Percentiles rank a stretch among this genome's conserved stretches.
These are phyloP conservation scores for Fusarium clavum DNA, from an alignment of 2,329 filamentous ascomycete genomes.

Conservation along the genomic window DNA sequence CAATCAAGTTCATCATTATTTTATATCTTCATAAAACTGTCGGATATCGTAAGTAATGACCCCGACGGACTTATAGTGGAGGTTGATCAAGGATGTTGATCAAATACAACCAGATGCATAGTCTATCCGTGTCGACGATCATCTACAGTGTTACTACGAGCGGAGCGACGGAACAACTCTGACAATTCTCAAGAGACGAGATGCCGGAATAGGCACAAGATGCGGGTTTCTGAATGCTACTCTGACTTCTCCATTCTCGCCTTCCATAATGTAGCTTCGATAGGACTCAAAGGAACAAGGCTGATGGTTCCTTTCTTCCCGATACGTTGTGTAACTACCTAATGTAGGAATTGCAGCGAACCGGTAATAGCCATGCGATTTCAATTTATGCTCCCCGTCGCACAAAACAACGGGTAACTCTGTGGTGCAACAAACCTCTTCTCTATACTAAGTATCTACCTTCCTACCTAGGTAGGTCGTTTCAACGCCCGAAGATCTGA, in stretches of 20 bases:
- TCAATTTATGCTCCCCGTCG: constrained; percentile 17
- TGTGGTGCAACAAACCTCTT: constrained; percentile 22
- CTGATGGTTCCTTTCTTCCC: constrained; percentile 9
- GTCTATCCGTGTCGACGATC: constrained; percentile 24
- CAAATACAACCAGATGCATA: constrained; percentile 5
- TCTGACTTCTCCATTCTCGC: neutral
- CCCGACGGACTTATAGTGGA: neutral
- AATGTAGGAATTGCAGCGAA: constrained; percentile 45
- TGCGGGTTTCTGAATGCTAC: constrained; percentile 11
- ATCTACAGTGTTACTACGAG: constrained; percentile 24
- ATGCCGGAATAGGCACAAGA: constrained; percentile 15
- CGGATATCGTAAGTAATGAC: neutral
- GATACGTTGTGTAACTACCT: constrained; percentile 29
- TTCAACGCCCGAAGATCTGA: constrained; percentile 26
- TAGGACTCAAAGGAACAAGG: constrained; percentile 20
- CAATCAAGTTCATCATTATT: neutral
- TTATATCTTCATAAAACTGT: neutral
- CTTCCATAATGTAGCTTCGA: neutral
- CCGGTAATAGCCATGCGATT: constrained; percentile 25
- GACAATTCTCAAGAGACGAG: constrained; percentile 14
- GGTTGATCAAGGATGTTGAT: neutral
- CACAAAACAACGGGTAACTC: constrained; percentile 27
- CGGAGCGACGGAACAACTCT: constrained; percentile 8
- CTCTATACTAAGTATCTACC: constrained; percentile 11
- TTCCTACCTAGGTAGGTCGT: constrained; percentile 38